These are phyloP conservation scores for Syncephalis plumigaleata DNA, from an alignment of 371 early-diverging fungal species.

Conservation along the genomic window DNA sequence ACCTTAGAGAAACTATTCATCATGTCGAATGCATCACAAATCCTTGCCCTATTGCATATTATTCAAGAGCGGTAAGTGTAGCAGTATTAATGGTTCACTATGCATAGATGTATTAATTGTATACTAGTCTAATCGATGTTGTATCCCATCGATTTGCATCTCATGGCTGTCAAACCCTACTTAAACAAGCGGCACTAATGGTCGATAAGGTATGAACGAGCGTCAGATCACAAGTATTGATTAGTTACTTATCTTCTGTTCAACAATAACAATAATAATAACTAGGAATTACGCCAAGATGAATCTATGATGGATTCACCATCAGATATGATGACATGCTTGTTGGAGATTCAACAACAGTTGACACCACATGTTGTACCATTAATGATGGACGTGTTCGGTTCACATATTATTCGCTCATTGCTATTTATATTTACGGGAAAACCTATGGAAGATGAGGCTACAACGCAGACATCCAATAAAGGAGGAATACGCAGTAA, in stretches of 20 bases:
- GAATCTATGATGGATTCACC: too few species aligned
- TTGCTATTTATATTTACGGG: neutral
- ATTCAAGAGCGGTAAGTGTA: slow-evolving; percentile 29
- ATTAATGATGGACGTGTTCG: neutral
- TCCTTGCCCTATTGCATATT: neutral
- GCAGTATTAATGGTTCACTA: too few species aligned
- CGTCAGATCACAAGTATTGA: too few species aligned
- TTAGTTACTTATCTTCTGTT: too few species aligned
- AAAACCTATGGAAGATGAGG: neutral
- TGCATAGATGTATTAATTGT: neutral
- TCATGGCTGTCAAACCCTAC: slow-evolving; percentile 64
- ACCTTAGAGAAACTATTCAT: slow-evolving; percentile 62
- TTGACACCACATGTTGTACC: neutral
- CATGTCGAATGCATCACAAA: slow-evolving; percentile 3
- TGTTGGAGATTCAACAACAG: neutral
- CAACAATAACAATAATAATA: too few species aligned
- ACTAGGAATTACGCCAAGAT: too few species aligned
- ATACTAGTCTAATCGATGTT: slow-evolving; percentile 31
- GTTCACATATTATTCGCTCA: neutral
- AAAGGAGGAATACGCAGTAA: neutral
- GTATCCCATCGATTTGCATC: slow-evolving; percentile 72
- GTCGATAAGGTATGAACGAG: neutral
- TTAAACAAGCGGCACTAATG: slow-evolving; percentile 10
- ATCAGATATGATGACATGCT: too few species aligned
- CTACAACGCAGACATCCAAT: neutral